Evolutionary conservation across 805 yeast species (phyloP).

Genomic region (Sungouiozyma ichnusensis): DNA sequence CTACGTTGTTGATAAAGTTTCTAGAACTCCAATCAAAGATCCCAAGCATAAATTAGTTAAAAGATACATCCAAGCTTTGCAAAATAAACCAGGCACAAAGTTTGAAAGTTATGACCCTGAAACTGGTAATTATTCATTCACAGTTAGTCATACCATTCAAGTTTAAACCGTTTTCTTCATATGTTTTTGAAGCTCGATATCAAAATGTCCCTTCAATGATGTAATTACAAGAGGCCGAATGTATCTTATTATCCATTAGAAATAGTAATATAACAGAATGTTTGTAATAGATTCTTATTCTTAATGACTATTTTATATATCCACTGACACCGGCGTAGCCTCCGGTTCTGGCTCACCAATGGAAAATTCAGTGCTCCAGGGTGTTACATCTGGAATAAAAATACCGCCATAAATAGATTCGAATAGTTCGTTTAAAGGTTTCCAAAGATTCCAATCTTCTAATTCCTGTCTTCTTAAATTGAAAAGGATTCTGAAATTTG

Average conservation of each 20-base stretch:
- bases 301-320: neutral
- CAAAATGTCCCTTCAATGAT: too few species aligned
- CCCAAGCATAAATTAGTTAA: constrained; percentile 62
- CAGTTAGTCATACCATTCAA: constrained; percentile 17
- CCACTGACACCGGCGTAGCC: neutral
- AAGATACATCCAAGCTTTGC: constrained; percentile 59
- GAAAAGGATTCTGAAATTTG: constrained; percentile 19
- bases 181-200: too few species aligned
- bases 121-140: constrained; percentile 63
- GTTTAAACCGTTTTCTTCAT: too few species aligned
- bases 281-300: neutral
- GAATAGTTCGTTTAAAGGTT: constrained; percentile 17
- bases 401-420: constrained; percentile 13
- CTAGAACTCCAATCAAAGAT: constrained; percentile 64
- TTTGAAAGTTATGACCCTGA: constrained; percentile 70
- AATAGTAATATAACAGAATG: neutral
- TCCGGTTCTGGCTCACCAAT: neutral
- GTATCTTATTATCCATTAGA: too few species aligned
- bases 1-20: constrained; percentile 70
- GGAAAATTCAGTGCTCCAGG: constrained; percentile 9
- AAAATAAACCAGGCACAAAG: constrained; percentile 35
- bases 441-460: constrained; percentile 14
- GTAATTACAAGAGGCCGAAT: too few species aligned
- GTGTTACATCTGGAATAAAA: constrained; percentile 12
- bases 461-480: constrained; percentile 16